Base-by-base conservation (phyloP, 257 asterid genomes). In the Catharanthus roseus region DNA sequence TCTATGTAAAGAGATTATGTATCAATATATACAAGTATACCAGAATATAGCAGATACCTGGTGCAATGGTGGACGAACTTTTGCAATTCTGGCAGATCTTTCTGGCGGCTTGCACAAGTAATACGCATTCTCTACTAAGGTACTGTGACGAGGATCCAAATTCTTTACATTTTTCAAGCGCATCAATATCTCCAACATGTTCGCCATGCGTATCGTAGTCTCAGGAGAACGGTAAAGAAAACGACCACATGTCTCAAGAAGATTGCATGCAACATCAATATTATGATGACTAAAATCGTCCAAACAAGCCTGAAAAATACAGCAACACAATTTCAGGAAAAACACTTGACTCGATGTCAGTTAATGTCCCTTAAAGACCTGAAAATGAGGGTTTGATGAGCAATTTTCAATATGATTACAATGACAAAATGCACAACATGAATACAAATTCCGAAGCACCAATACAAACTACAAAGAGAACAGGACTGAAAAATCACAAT, bases 211-310 rank as follows among this genome's bases (percentile, higher is more conserved):
- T 39, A 91, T 77, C 61, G 88, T 75, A 61, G 97, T 95, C 81
- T 95, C 97, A 60, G 97, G 95, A 75, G 99, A 88, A 57, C 99
- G 97, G 81, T 89, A 91, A 62, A 95, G 96, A 82, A 85, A 95
- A 76, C 97, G 99, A 62, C 99, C 99, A 80, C 99, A 91, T 8
- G 97, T 95, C 90, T 95, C 99, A 58, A 95, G 95, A 74, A 95
- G 99, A 87, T 95, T 95, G 90, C 97, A 95, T 64, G 97, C 97
- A 49, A 89, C 97, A 71, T 95, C 99, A 69, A 95, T 85, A 71
- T 89, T 95, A 84, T 95, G 99, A 82, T 95, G 97, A 63, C 93
- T 84, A 85, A 91, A 95, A 82, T 95, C 99, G 82, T 95, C 99
- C 76, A 95, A 86, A 78, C 99, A 95, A 75, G 95, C 88, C 99